Evolutionary conservation across 306 rosid genomes (phyloP), one percentile per base, ranked within the genome.

Genomic region (Neltuma alba): DNA sequence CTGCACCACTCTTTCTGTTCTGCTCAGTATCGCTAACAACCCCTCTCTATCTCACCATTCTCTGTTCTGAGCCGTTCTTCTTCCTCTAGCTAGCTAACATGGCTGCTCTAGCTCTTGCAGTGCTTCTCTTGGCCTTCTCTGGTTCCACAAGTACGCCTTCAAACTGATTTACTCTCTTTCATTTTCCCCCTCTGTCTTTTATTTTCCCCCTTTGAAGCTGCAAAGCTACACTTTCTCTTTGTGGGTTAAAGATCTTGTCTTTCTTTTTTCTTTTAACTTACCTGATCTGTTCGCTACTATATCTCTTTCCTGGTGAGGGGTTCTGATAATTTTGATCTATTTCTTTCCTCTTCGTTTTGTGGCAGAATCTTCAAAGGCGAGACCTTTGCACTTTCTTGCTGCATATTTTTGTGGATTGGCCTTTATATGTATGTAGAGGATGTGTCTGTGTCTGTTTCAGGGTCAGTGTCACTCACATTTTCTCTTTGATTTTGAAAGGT

Each of bases 71-170:
- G 28, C 60, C 34, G 42, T 7, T 25, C 31, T 54, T 82, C 86
- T 74, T 37, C 36, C 74, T 34, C 68, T 76, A 37, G 18, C 6
- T 10, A 14, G 25, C 57, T 54, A 21, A 55, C 66, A 93, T 91
- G 98, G 91, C 84, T 77, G 87, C 82, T 81, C 41, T 84, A 44
- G 84, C 90, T 77, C 82, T 85, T 37, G 73, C 80, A 4, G 71
- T 91, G 21, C 89, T 93, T 85, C 80, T 93, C 25, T 60, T 93
- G 36, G 87, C 95, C 85, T 61, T 91, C 85, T 70, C 91, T 40
- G 82, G 75, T 83, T 79, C 86, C 42, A 82, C 97, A 85, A 90
- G 98, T 93, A 86, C 80, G 91, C 76, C 74, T 75, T 34, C 18
- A 12, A 27, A n/a, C 47, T 52, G 25, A 28, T 76, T 27, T 38